Evolutionary conservation across 768 basidiomycete genomes (phyloP).

Genomic region (Lyophyllum shimeji): DNA sequence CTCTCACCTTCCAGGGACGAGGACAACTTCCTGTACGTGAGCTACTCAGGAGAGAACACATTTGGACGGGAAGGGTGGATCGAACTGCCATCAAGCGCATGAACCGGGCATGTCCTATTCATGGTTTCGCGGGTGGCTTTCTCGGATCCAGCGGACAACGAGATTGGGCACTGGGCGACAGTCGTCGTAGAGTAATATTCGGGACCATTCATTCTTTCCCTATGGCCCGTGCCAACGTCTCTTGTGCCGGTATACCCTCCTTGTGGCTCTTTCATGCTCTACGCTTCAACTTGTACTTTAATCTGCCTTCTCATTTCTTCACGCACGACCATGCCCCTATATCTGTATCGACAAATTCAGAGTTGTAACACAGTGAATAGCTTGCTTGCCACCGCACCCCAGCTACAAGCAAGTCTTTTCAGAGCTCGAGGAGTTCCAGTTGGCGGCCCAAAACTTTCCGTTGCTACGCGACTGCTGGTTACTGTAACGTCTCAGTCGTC

Average conservation of each 20-base stretch:
- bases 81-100: conserved; percentile 47
- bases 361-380: conserved; percentile 12
- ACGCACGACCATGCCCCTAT: conserved; percentile 17
- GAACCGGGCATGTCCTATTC: conserved; percentile 17
- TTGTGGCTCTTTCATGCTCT: conserved; percentile 13
- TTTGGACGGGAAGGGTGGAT: conserved; percentile 66
- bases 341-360: conserved; percentile 15
- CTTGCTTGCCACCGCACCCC: too few relatives aligned
- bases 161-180: conserved; percentile 15
- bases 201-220: conserved; percentile 9
- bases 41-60: conserved; percentile 98
- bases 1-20: conserved; percentile 74
- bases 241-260: conserved; percentile 19
- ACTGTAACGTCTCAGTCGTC: too few relatives aligned
- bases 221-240: conserved; percentile 5
- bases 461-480: too few relatives aligned
- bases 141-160: conserved; percentile 21
- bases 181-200: conserved; percentile 14
- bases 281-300: conserved; percentile 26
- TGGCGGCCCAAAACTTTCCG: too few relatives aligned
- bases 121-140: conserved; percentile 15
- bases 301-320: conserved; percentile 17
- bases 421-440: too few relatives aligned
- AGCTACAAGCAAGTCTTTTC: too few relatives aligned
- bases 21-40: conserved; percentile 98